Evolutionary conservation across 768 basidiomycete species (phyloP).

Genomic region (Lactifluus rugatus): DNA sequence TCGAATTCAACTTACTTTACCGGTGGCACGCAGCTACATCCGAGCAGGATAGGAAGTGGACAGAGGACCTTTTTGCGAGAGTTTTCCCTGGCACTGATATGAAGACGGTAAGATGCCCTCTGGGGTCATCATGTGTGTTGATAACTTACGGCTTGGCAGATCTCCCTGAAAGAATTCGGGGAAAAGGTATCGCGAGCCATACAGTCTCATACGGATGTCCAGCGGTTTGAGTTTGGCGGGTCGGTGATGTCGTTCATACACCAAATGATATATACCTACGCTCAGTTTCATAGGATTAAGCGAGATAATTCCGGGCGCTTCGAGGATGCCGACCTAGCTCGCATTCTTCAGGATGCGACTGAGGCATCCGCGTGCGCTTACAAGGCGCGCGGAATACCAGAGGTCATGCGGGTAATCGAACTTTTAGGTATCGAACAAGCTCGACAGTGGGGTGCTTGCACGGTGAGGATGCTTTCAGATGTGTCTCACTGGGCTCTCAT

Average conservation of each 20-base stretch:
- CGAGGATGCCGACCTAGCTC: constrained; percentile 51
- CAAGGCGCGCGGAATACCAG: constrained; percentile 59
- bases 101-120: not conserved
- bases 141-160: constrained; percentile 16
- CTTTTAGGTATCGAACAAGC: constrained; percentile 59
- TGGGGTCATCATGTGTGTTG: not conserved
- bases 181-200: constrained; percentile 24
- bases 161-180: constrained; percentile 26
- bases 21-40: constrained; percentile 24
- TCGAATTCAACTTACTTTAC: constrained; percentile 61
- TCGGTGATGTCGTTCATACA: not conserved
- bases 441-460: constrained; percentile 62
- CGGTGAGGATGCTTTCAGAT: constrained; percentile 32
- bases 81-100: not conserved
- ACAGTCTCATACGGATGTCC: constrained; percentile 20
- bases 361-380: constrained; percentile 51
- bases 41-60: constrained; percentile 4
- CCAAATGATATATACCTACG: not conserved
- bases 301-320: constrained; percentile 37
- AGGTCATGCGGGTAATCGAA: constrained; percentile 56
- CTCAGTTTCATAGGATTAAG: constrained; percentile 20
- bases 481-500: not conserved
- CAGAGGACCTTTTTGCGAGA: not conserved
- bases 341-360: constrained; percentile 53
- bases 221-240: constrained; percentile 25